phyloP scores from a whole-genome alignment of 345 rosid species.

The Excoecaria agallocha region DNA sequence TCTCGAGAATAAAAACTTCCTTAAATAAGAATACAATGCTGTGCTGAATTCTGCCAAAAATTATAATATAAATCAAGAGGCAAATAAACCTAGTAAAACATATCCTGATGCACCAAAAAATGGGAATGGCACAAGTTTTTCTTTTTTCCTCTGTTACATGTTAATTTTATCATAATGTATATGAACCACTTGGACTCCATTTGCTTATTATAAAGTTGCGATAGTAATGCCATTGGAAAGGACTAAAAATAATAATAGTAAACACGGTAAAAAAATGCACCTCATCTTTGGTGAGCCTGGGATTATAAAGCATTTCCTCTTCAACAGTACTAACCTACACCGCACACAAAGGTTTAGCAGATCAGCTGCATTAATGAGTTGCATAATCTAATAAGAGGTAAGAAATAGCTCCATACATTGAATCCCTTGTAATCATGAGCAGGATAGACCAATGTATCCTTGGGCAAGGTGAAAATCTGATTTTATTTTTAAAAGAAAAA shows the following conservation, averaged over 20 bases:
- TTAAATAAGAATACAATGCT: background rate
- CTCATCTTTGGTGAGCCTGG: constrained; percentile 82
- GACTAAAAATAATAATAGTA: background rate
- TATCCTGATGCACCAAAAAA: background rate
- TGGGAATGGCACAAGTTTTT: background rate
- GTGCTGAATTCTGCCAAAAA: constrained; percentile 1
- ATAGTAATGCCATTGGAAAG: background rate
- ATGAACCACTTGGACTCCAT: background rate
- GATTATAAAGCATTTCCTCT: constrained; percentile 78
- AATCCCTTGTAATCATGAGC: constrained; percentile 95
- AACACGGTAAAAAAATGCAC: constrained; percentile 26
- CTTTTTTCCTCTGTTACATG: background rate
- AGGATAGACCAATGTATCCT: constrained; percentile 82
- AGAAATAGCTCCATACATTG: constrained; percentile 44
- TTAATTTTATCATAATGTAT: background rate
- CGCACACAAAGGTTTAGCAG: constrained; percentile 7
- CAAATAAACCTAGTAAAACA: background rate
- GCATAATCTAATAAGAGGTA: constrained; percentile 9
- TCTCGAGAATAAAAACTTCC: background rate
- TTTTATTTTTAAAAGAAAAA: constrained; percentile 10
- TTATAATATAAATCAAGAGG: background rate
- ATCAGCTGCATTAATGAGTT: constrained; percentile 13
- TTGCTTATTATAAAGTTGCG: too few relatives aligned
- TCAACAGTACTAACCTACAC: constrained; percentile 86
- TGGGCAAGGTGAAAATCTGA: constrained; percentile 84